Evolutionary conservation across 106 monocot species (phyloP), one percentile per base, ranked within the genome.

Genomic region (Platanthera guangdongensis): DNA sequence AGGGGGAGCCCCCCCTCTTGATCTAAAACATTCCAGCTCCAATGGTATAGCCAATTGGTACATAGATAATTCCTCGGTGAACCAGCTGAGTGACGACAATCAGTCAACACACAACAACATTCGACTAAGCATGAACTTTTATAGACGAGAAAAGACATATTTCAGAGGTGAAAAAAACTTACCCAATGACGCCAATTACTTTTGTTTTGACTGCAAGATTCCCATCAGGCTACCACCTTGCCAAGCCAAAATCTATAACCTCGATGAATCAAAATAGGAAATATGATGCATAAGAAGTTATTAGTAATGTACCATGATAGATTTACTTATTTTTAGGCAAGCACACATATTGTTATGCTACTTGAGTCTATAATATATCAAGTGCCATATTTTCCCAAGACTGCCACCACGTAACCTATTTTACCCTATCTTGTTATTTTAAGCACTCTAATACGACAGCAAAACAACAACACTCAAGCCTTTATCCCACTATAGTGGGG

Each of bases 31-130:
- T 95, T 12, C 84, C 86, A 7, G 95, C 95, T 4, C 95, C 89
- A 8, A 85, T 84, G 1, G 92, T 95, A 83, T 92, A 95, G 9
- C 89, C 95, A 10, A 92, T 71, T 3, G 92, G 95, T 14, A 95
- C 95, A 39, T 86, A 95, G 78, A 95, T 92, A 87, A 95, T 92
- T 15, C 95, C 95, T 59, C 92, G 95, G 75, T 92, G 92, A 2
- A 55, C 78, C 54, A 95, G 79, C 81, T 92, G 95, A 45, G 94
- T 89, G 30, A 92, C 80, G 9, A 91, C 85, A 6, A 91, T 95
- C 87, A 92, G 79, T 60, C 89, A 86, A 87, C 75, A 83, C 19
- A 51, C 7, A 47, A 45, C 15, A 45, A 63, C 52, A 57, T 7
- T 45, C 68, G 45, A 68, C 39, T 15, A 72, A 72, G 50, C 19